A percentile compares a stretch with the other conserved stretches of the same genome.
Evolutionary conservation across 2,329 filamentous ascomycete species (phyloP).

Genomic region (Microdochium bolleyi): DNA sequence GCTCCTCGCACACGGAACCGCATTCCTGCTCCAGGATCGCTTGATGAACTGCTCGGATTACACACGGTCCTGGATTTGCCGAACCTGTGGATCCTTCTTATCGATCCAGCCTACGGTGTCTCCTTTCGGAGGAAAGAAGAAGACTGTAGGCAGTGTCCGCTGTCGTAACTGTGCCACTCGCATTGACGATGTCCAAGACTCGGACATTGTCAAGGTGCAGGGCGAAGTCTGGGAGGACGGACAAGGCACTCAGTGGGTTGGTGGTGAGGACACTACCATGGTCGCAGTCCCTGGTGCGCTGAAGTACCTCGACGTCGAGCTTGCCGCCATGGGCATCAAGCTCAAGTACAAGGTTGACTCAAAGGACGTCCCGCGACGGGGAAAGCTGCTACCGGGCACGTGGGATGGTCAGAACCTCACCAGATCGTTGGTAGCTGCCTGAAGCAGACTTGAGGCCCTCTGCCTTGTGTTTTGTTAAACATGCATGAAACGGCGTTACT

Average conservation of each 20-base stretch:
- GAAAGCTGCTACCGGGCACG: constrained; percentile 31
- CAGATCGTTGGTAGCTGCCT: neutral
- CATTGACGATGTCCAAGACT: constrained; percentile 49
- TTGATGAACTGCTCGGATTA: constrained; percentile 97
- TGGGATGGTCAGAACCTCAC: constrained; percentile 14
- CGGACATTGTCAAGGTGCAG: constrained; percentile 46
- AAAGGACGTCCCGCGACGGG: constrained; percentile 57
- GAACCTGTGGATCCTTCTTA: constrained; percentile 82
- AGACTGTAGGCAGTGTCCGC: constrained; percentile 61
- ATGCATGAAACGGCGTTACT: neutral
- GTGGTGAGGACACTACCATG: constrained; percentile 83
- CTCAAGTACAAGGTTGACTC: constrained; percentile 68
- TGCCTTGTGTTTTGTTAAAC: neutral
- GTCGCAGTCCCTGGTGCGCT: constrained; percentile 90
- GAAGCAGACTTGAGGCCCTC: neutral
- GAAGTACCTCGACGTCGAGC: constrained; percentile 87
- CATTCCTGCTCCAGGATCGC: constrained; percentile 89
- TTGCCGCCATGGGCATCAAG: constrained; percentile 93
- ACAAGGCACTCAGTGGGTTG: constrained; percentile 72
- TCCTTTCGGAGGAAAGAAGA: constrained; percentile 55
- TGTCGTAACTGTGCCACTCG: constrained; percentile 69
- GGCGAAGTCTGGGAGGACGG: constrained; percentile 91
- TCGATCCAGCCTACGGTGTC: constrained; percentile 75
- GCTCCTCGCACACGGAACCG: constrained; percentile 87
- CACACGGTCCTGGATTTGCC: constrained; percentile 81